Evolutionary conservation across 352 stramenopile species (phyloP), one percentile per base, ranked within the genome.

Genomic region (Chrysophaeum taylorii): DNA sequence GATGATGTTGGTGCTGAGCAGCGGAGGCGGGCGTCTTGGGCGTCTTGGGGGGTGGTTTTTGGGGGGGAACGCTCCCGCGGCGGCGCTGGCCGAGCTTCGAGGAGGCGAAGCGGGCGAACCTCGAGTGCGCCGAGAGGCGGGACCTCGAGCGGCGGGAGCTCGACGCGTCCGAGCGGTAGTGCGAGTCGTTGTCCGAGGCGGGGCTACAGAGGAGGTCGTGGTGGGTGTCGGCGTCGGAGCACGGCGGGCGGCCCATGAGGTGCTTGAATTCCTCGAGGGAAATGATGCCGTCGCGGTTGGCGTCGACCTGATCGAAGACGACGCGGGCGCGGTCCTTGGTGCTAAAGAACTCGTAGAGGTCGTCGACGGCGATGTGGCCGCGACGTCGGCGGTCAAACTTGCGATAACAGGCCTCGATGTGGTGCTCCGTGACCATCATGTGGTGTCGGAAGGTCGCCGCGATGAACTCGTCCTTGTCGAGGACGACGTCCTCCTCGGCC

Each of bases 231-330:
- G 14, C 41, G 41, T 48, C 41, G 41, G n/a, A n/a, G n/a, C n/a
- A n/a, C n/a, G n/a, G n/a, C 41, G 53, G 36, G 14, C 53, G 84
- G 75, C 90, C 78, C 87, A 93, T 93, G 85, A 93, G 92, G 33
- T 74, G 75, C 57, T 91, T 80, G 73, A 96, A 97, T 74, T 97
- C 90, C 31, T 94, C 82, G 71, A 94, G 96, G 75, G 81, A 92
- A 75, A 96, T 94, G 53, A 88, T 75, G 15, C 89, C 89, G 74
- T 96, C 90, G 48, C 88, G 83, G 72, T 95, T 89, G 39, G 76
- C 78, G 74, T 96, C 89, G 38, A 96, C 82, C n/a, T 93, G 88
- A 42, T 90, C 70, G 64, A 96, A 94, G 42, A 96, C 82, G 61
- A 96, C 89, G 60, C 90, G 82, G 43, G 89, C 90, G 66, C 95